Percentiles rank a stretch among this genome's conserved stretches.
phyloP scores from a whole-genome alignment of 352 stramenopile species.

The Globisporangium cylindrosporum region DNA sequence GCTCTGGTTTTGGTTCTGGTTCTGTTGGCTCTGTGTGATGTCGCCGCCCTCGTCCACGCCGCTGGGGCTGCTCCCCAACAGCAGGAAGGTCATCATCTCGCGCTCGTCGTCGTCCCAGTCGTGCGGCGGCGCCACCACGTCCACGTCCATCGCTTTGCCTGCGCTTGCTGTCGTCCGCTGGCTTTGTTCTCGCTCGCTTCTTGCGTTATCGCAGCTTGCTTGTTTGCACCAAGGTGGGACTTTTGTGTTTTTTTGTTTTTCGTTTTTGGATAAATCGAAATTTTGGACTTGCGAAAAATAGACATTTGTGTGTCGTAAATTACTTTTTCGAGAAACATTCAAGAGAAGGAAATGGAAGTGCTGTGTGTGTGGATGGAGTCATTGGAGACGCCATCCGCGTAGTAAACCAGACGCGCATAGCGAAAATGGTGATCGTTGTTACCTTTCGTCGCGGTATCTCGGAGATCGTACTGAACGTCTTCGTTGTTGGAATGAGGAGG shows the following conservation, averaged over 20 bases:
- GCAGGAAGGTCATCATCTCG: conserved; percentile 18
- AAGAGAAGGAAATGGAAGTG: too few species aligned
- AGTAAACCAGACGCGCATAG: too few species aligned
- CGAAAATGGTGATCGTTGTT: too few species aligned
- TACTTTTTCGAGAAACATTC: too few species aligned
- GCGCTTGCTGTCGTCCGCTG: not conserved
- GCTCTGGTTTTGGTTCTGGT: not conserved
- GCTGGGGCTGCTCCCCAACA: conserved; percentile 11
- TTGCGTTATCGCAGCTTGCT: not conserved
- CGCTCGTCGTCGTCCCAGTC: conserved; percentile 20
- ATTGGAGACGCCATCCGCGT: too few species aligned
- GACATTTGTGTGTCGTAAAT: too few species aligned
- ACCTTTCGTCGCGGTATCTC: too few species aligned
- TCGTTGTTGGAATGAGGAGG: too few species aligned
- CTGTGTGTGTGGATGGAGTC: too few species aligned
- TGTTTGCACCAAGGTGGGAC: not conserved
- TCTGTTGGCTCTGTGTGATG: not conserved
- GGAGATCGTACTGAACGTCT: too few species aligned
- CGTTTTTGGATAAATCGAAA: too few species aligned
- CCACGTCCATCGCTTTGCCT: not conserved
- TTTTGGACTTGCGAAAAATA: too few species aligned
- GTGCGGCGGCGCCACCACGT: conserved; percentile 1
- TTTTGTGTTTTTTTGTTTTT: not conserved
- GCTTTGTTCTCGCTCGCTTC: not conserved
- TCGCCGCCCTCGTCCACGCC: conserved; percentile 10